These are phyloP conservation scores for Hibiscus syriacus DNA, from an alignment of 345 rosid species.

Conservation along the genomic window DNA sequence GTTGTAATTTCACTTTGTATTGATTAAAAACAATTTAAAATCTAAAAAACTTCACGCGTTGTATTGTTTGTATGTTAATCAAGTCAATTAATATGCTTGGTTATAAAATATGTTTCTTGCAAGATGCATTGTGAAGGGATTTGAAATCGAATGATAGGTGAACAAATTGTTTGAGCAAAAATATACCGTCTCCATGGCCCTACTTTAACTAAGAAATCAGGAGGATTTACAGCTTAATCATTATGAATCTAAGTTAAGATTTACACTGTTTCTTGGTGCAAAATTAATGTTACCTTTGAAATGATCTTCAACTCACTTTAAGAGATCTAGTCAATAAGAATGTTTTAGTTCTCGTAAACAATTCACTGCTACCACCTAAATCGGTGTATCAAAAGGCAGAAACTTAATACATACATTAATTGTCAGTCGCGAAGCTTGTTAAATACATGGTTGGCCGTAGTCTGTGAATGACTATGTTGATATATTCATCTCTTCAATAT, in stretches of 20 bases:
- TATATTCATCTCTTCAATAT: not conserved
- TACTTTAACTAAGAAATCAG: not conserved
- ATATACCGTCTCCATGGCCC: not conserved
- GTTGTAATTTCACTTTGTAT: not conserved
- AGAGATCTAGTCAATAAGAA: not conserved
- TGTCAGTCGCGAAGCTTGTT: not conserved
- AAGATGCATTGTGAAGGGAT: not conserved
- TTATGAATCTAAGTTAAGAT: not conserved
- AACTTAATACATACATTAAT: not conserved
- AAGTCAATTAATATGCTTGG: not conserved
- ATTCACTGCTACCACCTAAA: not conserved
- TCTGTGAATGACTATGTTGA: not conserved
- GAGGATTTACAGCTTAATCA: not conserved
- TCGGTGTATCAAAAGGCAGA: not conserved
- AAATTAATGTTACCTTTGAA: not conserved
- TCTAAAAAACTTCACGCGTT: not conserved
- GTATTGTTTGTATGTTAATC: not conserved
- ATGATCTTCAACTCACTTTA: not conserved
- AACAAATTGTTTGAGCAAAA: not conserved
- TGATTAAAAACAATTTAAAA: no score
- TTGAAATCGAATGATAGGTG: not conserved
- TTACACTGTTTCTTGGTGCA: not conserved
- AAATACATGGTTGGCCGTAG: not conserved
- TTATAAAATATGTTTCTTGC: not conserved
- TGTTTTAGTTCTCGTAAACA: not conserved